These are phyloP conservation scores for Phytophthora tubulina DNA, from an alignment of 352 stramenopile genomes.

Conservation along the genomic window DNA sequence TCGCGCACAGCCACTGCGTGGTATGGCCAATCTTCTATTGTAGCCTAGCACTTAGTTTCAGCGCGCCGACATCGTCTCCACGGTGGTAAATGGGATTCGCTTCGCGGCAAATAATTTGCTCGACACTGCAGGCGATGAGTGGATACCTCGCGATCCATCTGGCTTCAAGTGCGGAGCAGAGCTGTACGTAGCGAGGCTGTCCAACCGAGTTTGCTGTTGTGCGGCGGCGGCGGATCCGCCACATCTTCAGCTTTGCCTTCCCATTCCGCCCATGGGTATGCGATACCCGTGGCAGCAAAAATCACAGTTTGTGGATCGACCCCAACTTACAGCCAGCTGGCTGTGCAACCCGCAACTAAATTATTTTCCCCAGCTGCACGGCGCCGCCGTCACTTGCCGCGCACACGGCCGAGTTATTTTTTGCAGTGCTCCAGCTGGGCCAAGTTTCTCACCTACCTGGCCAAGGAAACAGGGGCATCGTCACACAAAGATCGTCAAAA, in stretches of 20 bases:
- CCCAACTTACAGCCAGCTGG: constrained; percentile 17
- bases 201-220: constrained; percentile 15
- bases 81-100: not conserved
- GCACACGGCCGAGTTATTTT: constrained; percentile 9
- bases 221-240: constrained; percentile 1
- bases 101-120: constrained; percentile 23
- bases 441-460: constrained; percentile 13
- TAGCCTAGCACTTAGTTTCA: constrained; percentile 29
- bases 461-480: too few species aligned
- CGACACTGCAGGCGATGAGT: constrained; percentile 19
- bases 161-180: constrained; percentile 28
- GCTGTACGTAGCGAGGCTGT: constrained; percentile 25
- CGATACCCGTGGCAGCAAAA: constrained; percentile 29
- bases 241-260: constrained; percentile 25
- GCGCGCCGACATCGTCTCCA: not conserved
- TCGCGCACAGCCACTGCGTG: constrained; percentile 1
- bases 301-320: constrained; percentile 15
- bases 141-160: constrained; percentile 12
- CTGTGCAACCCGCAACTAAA: constrained; percentile 17
- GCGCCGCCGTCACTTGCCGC: constrained; percentile 1
- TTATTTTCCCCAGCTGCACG: constrained; percentile 30
- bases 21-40: constrained; percentile 14
- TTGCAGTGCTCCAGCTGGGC: constrained; percentile 1
- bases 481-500: constrained; percentile 24
- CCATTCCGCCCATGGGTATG: constrained; percentile 13